Conservation (phyloP, 2,329 filamentous ascomycete species). For the Colletotrichum cordylinicola region DNA sequence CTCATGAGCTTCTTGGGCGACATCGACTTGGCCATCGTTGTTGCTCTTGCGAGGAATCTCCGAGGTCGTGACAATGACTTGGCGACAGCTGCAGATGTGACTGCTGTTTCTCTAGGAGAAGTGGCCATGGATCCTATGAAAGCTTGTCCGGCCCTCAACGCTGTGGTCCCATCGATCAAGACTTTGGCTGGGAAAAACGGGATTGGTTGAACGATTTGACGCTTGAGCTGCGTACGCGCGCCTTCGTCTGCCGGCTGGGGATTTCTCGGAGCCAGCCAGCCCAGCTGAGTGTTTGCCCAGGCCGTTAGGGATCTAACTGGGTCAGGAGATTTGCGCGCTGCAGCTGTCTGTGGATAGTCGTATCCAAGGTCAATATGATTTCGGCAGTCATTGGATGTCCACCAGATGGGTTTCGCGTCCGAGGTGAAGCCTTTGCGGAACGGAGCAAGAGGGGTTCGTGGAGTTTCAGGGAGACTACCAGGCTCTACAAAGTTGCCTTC, state of each 20-base stretch:
- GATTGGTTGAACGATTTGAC: not conserved
- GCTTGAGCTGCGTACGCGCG: not conserved
- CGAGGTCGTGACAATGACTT: not conserved
- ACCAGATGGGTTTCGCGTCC: not conserved
- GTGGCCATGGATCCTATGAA: not conserved
- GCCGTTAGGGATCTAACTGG: not conserved
- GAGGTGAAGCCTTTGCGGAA: not conserved
- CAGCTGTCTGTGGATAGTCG: conserved; percentile 2
- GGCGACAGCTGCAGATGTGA: not conserved
- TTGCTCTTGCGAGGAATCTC: not conserved
- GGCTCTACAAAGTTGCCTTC: not conserved
- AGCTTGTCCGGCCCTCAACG: not conserved
- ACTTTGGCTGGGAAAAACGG: not conserved
- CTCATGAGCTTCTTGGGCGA: not conserved
- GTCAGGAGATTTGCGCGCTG: not conserved
- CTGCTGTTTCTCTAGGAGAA: not conserved
- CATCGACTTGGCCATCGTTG: not conserved
- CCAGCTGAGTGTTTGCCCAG: not conserved
- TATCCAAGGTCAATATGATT: conserved; percentile 5
- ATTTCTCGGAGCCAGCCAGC: not conserved
- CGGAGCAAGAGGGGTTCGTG: not conserved
- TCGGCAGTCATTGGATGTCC: conserved; percentile 4
- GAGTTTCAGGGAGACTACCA: not conserved
- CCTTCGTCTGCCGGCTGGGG: not conserved
- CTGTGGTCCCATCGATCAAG: not conserved